Conservation (phyloP, 495 filamentous ascomycete species). For the Penicillium tannophilum region DNA sequence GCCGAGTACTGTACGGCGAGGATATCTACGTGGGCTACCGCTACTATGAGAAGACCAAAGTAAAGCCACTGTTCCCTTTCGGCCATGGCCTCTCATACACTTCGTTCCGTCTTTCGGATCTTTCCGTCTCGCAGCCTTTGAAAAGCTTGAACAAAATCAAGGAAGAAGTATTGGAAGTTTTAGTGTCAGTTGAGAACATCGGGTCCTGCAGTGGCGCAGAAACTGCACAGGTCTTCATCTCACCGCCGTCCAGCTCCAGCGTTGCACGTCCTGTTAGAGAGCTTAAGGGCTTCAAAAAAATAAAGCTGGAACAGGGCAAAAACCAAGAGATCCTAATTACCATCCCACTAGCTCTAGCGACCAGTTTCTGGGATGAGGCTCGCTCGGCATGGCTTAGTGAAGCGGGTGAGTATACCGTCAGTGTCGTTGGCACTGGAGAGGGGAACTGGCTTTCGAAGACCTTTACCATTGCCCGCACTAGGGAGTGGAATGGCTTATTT, state of each 20-base stretch:
- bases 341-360: slow-evolving; percentile 13
- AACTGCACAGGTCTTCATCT: neutral
- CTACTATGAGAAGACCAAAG: slow-evolving; percentile 28
- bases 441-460: neutral
- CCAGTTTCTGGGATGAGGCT: slow-evolving; percentile 26
- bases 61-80: slow-evolving; percentile 64
- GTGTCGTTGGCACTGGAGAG: slow-evolving; percentile 15
- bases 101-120: slow-evolving; percentile 56
- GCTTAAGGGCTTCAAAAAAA: slow-evolving; percentile 28
- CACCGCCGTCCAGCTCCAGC: neutral
- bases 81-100: slow-evolving; percentile 71
- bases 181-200: neutral
- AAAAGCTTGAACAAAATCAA: neutral
- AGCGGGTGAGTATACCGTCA: slow-evolving; percentile 14
- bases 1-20: slow-evolving; percentile 71
- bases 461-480: neutral
- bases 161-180: neutral
- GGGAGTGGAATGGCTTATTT: neutral
- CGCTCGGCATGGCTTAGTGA: slow-evolving; percentile 11
- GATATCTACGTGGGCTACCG: slow-evolving; percentile 66
- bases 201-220: neutral
- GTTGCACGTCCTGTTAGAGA: slow-evolving; percentile 22
- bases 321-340: slow-evolving; percentile 7
- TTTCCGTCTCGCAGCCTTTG: slow-evolving; percentile 13
- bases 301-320: slow-evolving; percentile 10